Percentiles rank a stretch among this genome's conserved stretches.
Evolutionary conservation across 345 rosid species (phyloP).

Genomic region (Excoecaria agallocha): DNA sequence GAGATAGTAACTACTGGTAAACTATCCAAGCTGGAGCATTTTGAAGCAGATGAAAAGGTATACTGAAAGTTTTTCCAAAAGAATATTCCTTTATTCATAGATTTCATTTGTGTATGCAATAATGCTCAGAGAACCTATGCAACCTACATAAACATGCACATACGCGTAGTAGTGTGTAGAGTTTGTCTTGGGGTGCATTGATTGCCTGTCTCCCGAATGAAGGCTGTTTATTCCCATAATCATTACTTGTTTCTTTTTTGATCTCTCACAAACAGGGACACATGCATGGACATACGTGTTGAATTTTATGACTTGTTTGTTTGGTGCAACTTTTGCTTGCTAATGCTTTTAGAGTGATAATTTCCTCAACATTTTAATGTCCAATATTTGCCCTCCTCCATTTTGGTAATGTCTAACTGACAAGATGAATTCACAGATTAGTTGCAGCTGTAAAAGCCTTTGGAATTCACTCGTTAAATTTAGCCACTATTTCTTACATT

Average conservation of each 20-base stretch:
- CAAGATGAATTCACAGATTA: neutral
- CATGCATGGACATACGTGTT: neutral
- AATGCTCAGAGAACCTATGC: neutral
- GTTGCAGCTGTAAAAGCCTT: neutral
- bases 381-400: neutral
- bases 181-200: neutral
- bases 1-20: slow-evolving; percentile 87
- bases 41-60: slow-evolving; percentile 96
- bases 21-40: slow-evolving; percentile 88
- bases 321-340: neutral
- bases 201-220: neutral
- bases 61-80: slow-evolving; percentile 1
- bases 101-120: too few species aligned
- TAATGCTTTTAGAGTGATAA: neutral
- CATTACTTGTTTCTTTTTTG: neutral
- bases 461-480: neutral
- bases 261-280: neutral
- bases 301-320: neutral
- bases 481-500: neutral
- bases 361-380: neutral
- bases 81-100: neutral
- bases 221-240: neutral
- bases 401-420: neutral
- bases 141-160: neutral
- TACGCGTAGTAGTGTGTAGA: neutral